phyloP scores from a whole-genome alignment of 352 stramenopile genomes.

The Phytophthora litchii region DNA sequence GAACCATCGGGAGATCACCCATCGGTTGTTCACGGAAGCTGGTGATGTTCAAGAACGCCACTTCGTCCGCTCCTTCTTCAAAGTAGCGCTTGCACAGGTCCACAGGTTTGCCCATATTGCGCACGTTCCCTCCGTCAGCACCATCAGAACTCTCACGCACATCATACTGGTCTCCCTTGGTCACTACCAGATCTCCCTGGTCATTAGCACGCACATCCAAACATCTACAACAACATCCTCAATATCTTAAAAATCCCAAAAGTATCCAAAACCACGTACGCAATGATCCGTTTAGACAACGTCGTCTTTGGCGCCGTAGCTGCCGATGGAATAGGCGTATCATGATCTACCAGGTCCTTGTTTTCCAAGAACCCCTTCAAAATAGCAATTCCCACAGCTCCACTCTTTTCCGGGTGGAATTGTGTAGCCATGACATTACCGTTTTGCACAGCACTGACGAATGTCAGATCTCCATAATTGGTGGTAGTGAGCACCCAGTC shows the following conservation, averaged over 20 bases:
- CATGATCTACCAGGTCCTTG: conserved; percentile 50
- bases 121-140: conserved; percentile 88
- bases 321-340: conserved; percentile 42
- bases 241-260: conserved; percentile 11
- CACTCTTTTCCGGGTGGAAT: conserved; percentile 99
- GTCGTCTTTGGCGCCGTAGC: conserved; percentile 53
- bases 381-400: conserved; percentile 90
- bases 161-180: conserved; percentile 99
- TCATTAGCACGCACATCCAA: conserved; percentile 98
- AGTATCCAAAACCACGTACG: conserved; percentile 46
- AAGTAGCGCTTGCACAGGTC: conserved; percentile 96
- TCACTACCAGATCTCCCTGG: conserved; percentile 97
- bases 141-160: conserved; percentile 90
- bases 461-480: conserved; percentile 93
- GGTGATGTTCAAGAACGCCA: conserved; percentile 99
- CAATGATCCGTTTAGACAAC: conserved; percentile 96
- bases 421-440: conserved; percentile 97
- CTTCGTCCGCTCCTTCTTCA: conserved; percentile 96
- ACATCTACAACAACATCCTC: conserved; percentile 57
- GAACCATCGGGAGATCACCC: conserved; percentile 96
- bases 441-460: conserved; percentile 94
- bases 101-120: conserved; percentile 98
- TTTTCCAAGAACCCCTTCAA: conserved; percentile 94
- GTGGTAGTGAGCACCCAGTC: conserved; percentile 96
- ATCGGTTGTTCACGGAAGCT: conserved; percentile 97